Conservation (phyloP, 495 filamentous ascomycete species). For the Xylaria sp. region DNA sequence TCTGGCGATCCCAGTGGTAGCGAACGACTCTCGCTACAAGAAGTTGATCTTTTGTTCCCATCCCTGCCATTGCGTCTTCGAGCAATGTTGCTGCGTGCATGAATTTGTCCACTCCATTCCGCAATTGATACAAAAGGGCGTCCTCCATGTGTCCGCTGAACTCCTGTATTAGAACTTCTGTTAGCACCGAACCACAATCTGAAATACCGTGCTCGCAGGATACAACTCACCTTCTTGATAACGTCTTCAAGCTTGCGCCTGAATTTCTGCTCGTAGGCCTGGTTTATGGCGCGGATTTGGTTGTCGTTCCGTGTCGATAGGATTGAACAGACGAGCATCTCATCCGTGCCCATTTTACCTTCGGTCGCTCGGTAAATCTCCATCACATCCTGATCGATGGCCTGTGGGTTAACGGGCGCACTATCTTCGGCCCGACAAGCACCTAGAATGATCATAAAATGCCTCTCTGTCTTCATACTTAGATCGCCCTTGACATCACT, state of each 20-base stretch:
- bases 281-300: constrained; percentile 80
- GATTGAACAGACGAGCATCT: constrained; percentile 77
- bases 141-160: constrained; percentile 94
- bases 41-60: constrained; percentile 84
- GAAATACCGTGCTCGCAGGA: neutral
- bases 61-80: constrained; percentile 84
- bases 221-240: constrained; percentile 63
- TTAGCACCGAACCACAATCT: neutral
- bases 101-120: constrained; percentile 77
- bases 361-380: constrained; percentile 77
- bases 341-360: constrained; percentile 73
- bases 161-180: constrained; percentile 52
- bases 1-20: constrained; percentile 76
- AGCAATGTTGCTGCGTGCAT: constrained; percentile 80
- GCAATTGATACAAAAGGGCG: constrained; percentile 79
- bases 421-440: constrained; percentile 77
- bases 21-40: constrained; percentile 77
- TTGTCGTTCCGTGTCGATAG: constrained; percentile 74
- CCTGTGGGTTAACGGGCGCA: constrained; percentile 70
- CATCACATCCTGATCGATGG: constrained; percentile 73
- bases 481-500: constrained; percentile 76
- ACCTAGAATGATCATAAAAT: constrained; percentile 79
- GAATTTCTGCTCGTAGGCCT: constrained; percentile 72
- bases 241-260: constrained; percentile 70
- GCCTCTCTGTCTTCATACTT: constrained; percentile 79